phyloP scores from a whole-genome alignment of 345 rosid species.

The Salix suchowensis region DNA sequence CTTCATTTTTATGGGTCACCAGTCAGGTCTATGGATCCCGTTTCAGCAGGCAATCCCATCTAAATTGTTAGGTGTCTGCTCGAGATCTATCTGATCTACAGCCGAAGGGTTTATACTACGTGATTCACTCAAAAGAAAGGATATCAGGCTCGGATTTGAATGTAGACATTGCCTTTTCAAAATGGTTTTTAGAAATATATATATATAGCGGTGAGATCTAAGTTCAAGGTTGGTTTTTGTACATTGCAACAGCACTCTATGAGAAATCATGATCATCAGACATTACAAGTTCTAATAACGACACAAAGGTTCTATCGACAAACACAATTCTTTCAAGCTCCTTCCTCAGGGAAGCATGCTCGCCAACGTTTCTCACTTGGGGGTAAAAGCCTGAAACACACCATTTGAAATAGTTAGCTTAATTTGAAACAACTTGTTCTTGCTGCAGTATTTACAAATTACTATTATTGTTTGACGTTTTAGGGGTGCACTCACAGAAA shows the following conservation, averaged over 20 bases:
- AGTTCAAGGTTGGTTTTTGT: constrained; percentile 24
- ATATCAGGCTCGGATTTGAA: not conserved
- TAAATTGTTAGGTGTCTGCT: too few species aligned
- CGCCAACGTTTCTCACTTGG: constrained; percentile 49
- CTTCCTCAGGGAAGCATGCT: not conserved
- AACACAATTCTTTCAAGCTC: constrained; percentile 19
- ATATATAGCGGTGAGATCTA: not conserved
- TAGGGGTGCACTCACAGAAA: constrained; percentile 52
- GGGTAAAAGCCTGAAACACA: constrained; percentile 63
- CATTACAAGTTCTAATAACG: constrained; percentile 20
- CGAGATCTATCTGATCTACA: too few species aligned
- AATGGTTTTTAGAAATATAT: not conserved
- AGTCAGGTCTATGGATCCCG: too few species aligned
- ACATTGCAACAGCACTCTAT: constrained; percentile 27
- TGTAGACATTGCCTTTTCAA: not conserved
- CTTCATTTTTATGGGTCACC: too few species aligned
- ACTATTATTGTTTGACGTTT: not conserved
- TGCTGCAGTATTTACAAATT: not conserved
- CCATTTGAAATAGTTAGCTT: not conserved
- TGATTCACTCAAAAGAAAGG: not conserved
- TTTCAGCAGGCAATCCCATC: too few species aligned
- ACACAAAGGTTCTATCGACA: constrained; percentile 17
- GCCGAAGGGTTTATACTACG: not conserved
- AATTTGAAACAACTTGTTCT: not conserved
- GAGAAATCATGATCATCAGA: constrained; percentile 8